Evolutionary conservation across 208 protist species (phyloP).

Genomic region (Leishmania lainsoni): DNA sequence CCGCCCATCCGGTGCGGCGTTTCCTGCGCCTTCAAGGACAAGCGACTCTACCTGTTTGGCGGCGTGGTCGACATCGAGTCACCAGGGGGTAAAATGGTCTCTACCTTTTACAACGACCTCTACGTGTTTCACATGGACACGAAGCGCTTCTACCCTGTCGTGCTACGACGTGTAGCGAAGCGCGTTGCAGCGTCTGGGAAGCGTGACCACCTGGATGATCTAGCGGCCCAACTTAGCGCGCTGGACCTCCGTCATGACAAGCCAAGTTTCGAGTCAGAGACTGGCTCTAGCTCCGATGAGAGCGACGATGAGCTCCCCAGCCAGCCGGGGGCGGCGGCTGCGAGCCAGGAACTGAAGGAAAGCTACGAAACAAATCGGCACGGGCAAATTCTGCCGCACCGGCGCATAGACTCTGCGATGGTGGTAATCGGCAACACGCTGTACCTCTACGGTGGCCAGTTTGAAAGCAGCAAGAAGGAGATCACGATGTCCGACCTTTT

Average conservation of each 20-base stretch:
- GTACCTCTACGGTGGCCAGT: conserved; percentile 91
- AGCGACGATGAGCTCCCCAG: conserved; percentile 29
- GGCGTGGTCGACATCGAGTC: conserved; percentile 91
- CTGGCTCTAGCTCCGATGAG: conserved; percentile 24
- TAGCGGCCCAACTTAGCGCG: conserved; percentile 66
- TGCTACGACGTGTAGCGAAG: conserved; percentile 51
- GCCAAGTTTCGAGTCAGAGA: conserved; percentile 28
- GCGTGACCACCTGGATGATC: conserved; percentile 37
- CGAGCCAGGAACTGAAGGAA: conserved; percentile 54
- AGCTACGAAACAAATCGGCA: conserved; percentile 71
- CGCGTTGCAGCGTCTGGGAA: conserved; percentile 4
- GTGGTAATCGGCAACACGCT: conserved; percentile 68
- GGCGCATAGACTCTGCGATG: conserved; percentile 84
- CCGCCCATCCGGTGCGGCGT: conserved; percentile 85
- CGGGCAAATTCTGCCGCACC: conserved; percentile 76
- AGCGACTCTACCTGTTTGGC: conserved; percentile 90
- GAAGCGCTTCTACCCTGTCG: conserved; percentile 86
- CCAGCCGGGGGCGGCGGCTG: conserved; percentile 1
- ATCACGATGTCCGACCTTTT: conserved; percentile 91
- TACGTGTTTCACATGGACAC: conserved; percentile 92
- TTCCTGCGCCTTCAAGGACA: conserved; percentile 66
- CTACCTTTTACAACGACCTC: conserved; percentile 91
- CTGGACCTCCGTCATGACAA: conserved; percentile 45
- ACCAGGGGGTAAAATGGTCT: conserved; percentile 81
- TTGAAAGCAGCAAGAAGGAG: conserved; percentile 86